Evolutionary conservation across 106 monocot genomes (phyloP).

Genomic region (Gastrodia elata): DNA sequence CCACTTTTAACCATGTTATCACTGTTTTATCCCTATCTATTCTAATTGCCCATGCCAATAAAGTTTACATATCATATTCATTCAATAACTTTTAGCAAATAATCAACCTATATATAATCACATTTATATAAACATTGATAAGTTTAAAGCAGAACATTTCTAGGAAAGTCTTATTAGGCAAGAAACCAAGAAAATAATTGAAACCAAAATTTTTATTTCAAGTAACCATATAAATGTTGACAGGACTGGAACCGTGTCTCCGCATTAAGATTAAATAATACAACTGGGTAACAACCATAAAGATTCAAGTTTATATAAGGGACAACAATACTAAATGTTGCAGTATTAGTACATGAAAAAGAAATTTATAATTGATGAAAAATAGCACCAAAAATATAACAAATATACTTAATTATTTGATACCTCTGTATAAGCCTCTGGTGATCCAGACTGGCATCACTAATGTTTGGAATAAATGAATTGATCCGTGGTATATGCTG

Average conservation of each 20-base stretch:
- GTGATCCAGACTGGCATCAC: slow-evolving; percentile 60
- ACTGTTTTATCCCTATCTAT: too few species aligned
- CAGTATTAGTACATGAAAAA: background rate
- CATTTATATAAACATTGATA: background rate
- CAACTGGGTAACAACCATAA: background rate
- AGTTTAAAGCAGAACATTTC: background rate
- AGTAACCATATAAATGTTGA: background rate
- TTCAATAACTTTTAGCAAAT: background rate
- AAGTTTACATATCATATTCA: background rate
- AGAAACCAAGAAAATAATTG: background rate
- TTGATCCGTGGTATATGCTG: slow-evolving; percentile 76
- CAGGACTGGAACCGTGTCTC: background rate
- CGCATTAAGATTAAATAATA: background rate
- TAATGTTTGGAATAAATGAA: slow-evolving; percentile 44
- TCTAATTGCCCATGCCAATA: background rate
- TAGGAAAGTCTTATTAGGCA: background rate
- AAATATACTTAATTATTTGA: background rate
- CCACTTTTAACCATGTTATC: background rate
- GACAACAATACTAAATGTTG: background rate
- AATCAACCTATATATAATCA: background rate
- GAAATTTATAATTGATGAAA: background rate
- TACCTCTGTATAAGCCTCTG: slow-evolving; percentile 72
- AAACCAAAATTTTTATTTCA: background rate
- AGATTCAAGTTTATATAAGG: background rate
- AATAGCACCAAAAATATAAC: background rate